Conservation (phyloP, 768 basidiomycete species). For the Podaxis sp. region DNA sequence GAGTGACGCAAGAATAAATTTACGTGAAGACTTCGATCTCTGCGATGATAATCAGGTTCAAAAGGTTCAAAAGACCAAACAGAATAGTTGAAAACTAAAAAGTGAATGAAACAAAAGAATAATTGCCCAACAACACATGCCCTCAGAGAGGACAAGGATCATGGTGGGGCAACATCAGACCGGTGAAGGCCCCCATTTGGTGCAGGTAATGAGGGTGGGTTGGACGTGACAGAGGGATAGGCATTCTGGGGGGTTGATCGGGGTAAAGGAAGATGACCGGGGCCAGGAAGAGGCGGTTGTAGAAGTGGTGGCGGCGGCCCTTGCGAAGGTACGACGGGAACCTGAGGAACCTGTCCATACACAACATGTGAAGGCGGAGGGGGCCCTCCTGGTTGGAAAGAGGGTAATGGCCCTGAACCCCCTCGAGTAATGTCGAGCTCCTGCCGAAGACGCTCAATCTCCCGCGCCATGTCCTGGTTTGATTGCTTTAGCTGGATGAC, state of each 20-base stretch:
- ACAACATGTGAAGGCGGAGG: constrained; percentile 46
- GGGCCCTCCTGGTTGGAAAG: constrained; percentile 49
- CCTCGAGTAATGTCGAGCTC: constrained; percentile 63
- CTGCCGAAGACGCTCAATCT: constrained; percentile 75
- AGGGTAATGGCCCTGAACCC: constrained; percentile 40
- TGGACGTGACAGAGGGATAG: constrained; percentile 14
- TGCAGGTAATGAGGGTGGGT: constrained; percentile 7
- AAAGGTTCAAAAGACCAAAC: background rate
- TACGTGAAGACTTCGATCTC: background rate
- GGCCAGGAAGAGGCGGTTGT: constrained; percentile 40
- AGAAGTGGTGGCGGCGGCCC: constrained; percentile 47
- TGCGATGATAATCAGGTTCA: background rate
- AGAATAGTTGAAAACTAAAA: background rate
- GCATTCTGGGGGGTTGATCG: constrained; percentile 23
- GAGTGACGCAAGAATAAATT: constrained; percentile 1
- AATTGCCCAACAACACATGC: background rate
- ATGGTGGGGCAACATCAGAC: constrained; percentile 2
- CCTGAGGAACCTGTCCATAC: constrained; percentile 49
- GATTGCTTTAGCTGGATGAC: constrained; percentile 74
- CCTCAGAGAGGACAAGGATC: background rate
- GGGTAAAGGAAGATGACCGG: constrained; percentile 27
- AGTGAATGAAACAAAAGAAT: background rate
- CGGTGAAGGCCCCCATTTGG: constrained; percentile 14
- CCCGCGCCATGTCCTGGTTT: constrained; percentile 74
- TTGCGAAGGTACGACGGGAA: constrained; percentile 31